Evolutionary conservation across 345 rosid species (phyloP), one percentile per base, ranked within the genome.

Genomic region (Firmiana major): DNA sequence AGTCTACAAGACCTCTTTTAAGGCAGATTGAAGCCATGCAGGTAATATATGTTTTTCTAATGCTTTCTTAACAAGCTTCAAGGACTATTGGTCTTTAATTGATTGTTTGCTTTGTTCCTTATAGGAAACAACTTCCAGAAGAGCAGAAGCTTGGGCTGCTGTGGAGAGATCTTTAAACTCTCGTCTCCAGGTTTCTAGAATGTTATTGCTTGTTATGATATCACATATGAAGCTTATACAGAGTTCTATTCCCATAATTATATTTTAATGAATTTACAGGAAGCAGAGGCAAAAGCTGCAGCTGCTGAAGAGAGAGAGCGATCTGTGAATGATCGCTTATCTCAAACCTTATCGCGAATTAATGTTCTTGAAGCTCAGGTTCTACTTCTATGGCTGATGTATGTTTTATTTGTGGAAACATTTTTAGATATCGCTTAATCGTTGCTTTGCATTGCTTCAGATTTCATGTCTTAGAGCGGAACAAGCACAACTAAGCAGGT

Each of bases 341-440:
- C 98, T 78, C 99, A 97, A 83, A 94, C 98, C 53, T 88, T 92
- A 79, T 97, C 99, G 7, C 85, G 98, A 80, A 87, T 91, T 76
- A 94, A 94, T 89, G 99, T 97, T 85, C 98, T 97, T 77, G 99
- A 97, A 87, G 97, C 97, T 73, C 97, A 96, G 98, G 99, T 94
- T 75, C 34, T 75, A 57, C 81, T 74, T 79, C 57, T 70, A 26
- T 73, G 64, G 59, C 42, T 49, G 10, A 45, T 38, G 17, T 83
- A 34, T 76, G 59, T 48, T 75, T 48, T 48, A 24, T 69, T 46
- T 63, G 60, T n/a, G 48, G 57, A 63, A 63, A 75, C 24, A 22
- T 19, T 75, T 48, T 28, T 49, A 19, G 48, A n/a, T 75, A 34
- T 65, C 5, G 51, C 90, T 86, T 79, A 90, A 80, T 81, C 42